A percentile compares a stretch with the other conserved stretches of the same genome.
Conservation (phyloP, 2,329 filamentous ascomycete species). For the Myriosclerotinia curreyana region DNA sequence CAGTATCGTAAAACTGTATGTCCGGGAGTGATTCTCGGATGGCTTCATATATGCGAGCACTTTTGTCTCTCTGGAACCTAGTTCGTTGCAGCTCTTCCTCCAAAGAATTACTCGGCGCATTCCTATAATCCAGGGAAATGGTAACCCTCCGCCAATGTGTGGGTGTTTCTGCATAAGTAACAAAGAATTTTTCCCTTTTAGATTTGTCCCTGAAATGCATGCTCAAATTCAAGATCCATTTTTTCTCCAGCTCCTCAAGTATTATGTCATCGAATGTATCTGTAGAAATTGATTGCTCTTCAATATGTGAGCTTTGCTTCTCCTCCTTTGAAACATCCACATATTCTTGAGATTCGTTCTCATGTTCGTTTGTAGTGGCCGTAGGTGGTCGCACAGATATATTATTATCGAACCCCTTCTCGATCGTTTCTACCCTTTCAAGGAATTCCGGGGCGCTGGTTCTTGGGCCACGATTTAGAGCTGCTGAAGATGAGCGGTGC, state of each 20-base stretch:
- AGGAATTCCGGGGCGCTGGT: slow-evolving; percentile 38
- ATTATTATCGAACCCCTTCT: slow-evolving; percentile 26
- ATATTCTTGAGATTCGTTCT: slow-evolving; percentile 31
- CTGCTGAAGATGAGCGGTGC: slow-evolving; percentile 31
- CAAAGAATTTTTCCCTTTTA: slow-evolving; percentile 94
- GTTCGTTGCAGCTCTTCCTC: slow-evolving; percentile 77
- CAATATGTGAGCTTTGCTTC: slow-evolving; percentile 31
- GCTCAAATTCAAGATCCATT: slow-evolving; percentile 95
- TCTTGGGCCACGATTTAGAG: slow-evolving; percentile 28
- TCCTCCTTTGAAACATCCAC: slow-evolving; percentile 35
- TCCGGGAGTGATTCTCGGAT: slow-evolving; percentile 89
- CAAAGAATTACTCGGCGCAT: slow-evolving; percentile 74
- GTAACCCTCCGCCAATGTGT: slow-evolving; percentile 84
- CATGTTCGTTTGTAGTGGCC: slow-evolving; percentile 26
- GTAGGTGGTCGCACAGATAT: slow-evolving; percentile 23
- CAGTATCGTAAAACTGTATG: slow-evolving; percentile 93
- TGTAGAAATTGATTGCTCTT: slow-evolving; percentile 36
- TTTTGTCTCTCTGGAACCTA: slow-evolving; percentile 87
- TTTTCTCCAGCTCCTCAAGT: slow-evolving; percentile 76
- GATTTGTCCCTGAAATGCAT: slow-evolving; percentile 97
- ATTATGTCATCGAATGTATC: slow-evolving; percentile 59
- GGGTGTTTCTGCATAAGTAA: slow-evolving; percentile 83
- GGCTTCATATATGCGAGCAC: slow-evolving; percentile 86
- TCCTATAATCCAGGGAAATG: slow-evolving; percentile 87
- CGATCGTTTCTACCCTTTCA: slow-evolving; percentile 30